Percentiles rank a stretch among this genome's conserved stretches.
These are phyloP conservation scores for Inga leiocalycina DNA, from an alignment of 306 rosid species.

Conservation along the genomic window DNA sequence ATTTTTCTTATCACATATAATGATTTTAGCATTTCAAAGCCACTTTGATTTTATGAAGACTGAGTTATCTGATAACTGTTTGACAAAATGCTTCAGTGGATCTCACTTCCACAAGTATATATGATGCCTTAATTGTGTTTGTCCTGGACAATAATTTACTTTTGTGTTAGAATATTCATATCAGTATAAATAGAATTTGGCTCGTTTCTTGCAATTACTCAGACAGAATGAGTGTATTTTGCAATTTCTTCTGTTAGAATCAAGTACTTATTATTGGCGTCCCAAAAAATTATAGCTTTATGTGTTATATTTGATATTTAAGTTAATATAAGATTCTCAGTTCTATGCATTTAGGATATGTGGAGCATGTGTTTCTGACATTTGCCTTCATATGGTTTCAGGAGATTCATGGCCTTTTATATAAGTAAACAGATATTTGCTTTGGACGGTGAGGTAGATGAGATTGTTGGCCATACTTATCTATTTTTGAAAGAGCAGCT, in stretches of 20 bases:
- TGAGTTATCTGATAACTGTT: neutral
- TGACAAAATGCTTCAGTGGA: neutral
- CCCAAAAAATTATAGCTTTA: neutral
- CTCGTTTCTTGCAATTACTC: neutral
- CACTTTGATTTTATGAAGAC: neutral
- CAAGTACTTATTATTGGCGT: neutral
- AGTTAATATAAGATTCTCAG: neutral
- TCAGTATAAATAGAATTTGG: neutral
- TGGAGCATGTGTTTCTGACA: conserved; percentile 6
- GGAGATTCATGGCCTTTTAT: conserved; percentile 78
- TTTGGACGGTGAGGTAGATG: conserved; percentile 52
- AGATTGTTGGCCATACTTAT: conserved; percentile 72
- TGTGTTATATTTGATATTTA: neutral
- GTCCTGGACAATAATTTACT: neutral
- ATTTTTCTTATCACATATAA: neutral
- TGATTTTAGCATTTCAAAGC: neutral
- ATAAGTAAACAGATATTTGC: conserved; percentile 54
- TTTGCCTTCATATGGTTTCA: conserved; percentile 25
- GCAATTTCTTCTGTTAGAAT: neutral
- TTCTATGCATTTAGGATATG: neutral
- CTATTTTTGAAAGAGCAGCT: conserved; percentile 81
- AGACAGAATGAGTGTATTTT: neutral
- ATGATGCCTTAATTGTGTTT: neutral
- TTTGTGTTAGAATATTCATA: neutral
- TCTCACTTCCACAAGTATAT: neutral